Conservation (phyloP, 495 filamentous ascomycete genomes). For the Annulohypoxylon stygium region DNA sequence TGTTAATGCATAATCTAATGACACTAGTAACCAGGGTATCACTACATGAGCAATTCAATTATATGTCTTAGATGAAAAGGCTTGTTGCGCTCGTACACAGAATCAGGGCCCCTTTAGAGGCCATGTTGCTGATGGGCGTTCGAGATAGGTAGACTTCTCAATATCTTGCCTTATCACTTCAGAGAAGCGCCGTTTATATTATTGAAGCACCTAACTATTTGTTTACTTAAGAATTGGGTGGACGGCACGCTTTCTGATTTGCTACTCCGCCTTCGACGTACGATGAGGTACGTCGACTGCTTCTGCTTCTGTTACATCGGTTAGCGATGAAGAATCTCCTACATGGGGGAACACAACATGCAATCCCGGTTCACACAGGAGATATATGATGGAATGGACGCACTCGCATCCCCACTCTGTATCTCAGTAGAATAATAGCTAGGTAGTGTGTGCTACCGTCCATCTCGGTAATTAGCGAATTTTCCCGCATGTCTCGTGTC, state of each 20-base stretch:
- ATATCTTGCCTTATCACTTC: conserved; percentile 3
- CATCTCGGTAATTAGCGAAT: conserved; percentile 51
- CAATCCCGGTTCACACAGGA: conserved; percentile 42
- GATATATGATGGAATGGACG: conserved; percentile 49
- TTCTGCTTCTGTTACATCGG: conserved; percentile 28
- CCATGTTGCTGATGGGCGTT: conserved; percentile 9
- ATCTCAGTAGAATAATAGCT: conserved; percentile 37
- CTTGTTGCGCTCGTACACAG: neutral
- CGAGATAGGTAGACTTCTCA: no score
- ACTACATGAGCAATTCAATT: neutral
- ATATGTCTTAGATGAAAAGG: neutral
- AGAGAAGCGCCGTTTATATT: conserved; percentile 15
- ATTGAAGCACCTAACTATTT: neutral
- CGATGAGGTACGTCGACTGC: conserved; percentile 3
- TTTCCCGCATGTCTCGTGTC: conserved; percentile 49
- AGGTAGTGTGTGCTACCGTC: conserved; percentile 30
- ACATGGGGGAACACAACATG: conserved; percentile 36
- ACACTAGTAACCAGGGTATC: neutral
- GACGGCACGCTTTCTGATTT: conserved; percentile 23
- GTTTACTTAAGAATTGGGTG: neutral
- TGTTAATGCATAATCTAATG: neutral
- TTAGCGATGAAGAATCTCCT: conserved; percentile 36
- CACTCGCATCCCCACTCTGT: conserved; percentile 45
- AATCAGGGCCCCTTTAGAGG: neutral
- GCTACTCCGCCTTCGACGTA: conserved; percentile 15